Conservation (phyloP, 1,139 yeast genomes). For the Candida freyschussii region DNA sequence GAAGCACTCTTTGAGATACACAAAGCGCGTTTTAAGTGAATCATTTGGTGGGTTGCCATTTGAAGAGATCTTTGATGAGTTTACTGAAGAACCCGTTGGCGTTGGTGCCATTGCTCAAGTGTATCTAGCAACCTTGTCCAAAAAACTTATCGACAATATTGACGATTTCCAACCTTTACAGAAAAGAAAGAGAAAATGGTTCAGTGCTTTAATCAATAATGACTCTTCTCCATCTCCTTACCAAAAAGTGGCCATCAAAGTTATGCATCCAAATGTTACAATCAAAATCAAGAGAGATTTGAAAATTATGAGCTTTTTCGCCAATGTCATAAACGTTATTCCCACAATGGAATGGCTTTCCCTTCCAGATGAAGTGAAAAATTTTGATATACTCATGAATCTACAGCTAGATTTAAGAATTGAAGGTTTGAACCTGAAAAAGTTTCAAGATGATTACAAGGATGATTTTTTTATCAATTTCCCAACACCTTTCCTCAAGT, state of each 20-base stretch:
- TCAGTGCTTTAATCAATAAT: slow-evolving; percentile 10
- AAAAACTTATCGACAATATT: slow-evolving; percentile 37
- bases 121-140: slow-evolving; percentile 64
- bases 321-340: slow-evolving; percentile 56
- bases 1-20: slow-evolving; percentile 61
- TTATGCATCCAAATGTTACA: slow-evolving; percentile 83
- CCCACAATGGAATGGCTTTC: slow-evolving; percentile 99
- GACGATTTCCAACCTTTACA: slow-evolving; percentile 21
- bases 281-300: slow-evolving; percentile 72
- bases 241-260: slow-evolving; percentile 81
- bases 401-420: slow-evolving; percentile 85
- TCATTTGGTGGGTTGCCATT: slow-evolving; percentile 58
- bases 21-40: slow-evolving; percentile 52
- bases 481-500: slow-evolving; percentile 68
- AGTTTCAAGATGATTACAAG: slow-evolving; percentile 44
- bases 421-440: slow-evolving; percentile 75
- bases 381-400: slow-evolving; percentile 80
- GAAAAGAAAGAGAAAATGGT: slow-evolving; percentile 11
- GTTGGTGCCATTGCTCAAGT: slow-evolving; percentile 99
- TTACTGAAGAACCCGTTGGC: slow-evolving; percentile 73
- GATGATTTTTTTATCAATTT: slow-evolving; percentile 64
- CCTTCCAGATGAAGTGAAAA: slow-evolving; percentile 89
- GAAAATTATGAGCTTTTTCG: slow-evolving; percentile 77
- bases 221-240: slow-evolving; percentile 31
- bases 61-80: slow-evolving; percentile 79